Conservation (phyloP, 2,329 filamentous ascomycete species). For the Talaromyces verruculosus region DNA sequence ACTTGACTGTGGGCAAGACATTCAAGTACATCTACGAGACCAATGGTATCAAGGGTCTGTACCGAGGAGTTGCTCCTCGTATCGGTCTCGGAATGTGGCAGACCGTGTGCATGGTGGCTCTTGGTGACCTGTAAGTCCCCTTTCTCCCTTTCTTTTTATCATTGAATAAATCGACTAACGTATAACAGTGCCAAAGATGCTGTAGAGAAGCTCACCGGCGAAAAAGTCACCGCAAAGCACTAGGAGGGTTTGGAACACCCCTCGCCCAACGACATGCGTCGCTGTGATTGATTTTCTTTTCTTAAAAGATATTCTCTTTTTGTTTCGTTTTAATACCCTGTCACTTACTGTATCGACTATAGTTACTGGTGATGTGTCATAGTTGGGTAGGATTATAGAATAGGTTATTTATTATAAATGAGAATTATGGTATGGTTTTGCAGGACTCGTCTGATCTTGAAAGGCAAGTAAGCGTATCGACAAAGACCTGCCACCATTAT, state of each 20-base stretch:
- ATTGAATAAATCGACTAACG: conserved; percentile 29
- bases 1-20: conserved; percentile 90
- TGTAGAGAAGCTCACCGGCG: conserved; percentile 65
- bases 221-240: conserved; percentile 64
- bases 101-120: conserved; percentile 98
- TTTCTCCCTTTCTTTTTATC: conserved; percentile 18
- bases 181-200: conserved; percentile 60
- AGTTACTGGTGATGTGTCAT: conserved; percentile 4
- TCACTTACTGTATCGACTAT: conserved; percentile 3
- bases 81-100: conserved; percentile 98
- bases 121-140: conserved; percentile 84
- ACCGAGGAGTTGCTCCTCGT: conserved; percentile 90
- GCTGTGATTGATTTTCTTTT: background rate
- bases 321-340: conserved; percentile 7
- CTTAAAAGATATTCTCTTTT: conserved; percentile 6
- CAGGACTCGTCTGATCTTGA: too few relatives aligned
- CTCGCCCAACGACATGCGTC: conserved; percentile 27
- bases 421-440: too few relatives aligned
- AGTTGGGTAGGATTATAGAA: conserved; percentile 5
- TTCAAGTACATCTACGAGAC: conserved; percentile 81
- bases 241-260: conserved; percentile 49
- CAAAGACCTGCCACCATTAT: too few relatives aligned
- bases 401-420: conserved; percentile 2
- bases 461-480: too few relatives aligned
- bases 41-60: conserved; percentile 88